Conservation (phyloP, 495 filamentous ascomycete species). For the Thozetella sp. region DNA sequence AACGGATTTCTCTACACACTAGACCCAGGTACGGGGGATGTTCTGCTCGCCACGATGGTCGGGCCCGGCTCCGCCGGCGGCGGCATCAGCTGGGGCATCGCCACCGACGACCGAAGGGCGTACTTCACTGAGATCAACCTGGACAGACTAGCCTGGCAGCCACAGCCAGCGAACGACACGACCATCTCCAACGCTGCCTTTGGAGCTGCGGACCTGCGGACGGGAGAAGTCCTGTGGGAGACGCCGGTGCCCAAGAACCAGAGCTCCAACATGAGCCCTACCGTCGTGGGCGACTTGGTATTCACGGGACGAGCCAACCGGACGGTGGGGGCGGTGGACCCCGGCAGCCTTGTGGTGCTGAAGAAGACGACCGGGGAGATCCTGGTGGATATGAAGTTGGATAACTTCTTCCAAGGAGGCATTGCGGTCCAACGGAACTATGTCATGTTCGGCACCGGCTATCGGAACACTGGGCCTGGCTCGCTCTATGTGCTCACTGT, state of each 20-base stretch:
- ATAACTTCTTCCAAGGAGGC: neutral
- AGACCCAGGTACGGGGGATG: neutral
- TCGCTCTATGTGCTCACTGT: neutral
- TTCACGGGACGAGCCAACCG: neutral
- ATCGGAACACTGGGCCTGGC: neutral
- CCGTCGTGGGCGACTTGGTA: neutral
- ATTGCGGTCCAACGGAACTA: conserved; percentile 3
- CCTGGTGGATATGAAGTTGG: neutral
- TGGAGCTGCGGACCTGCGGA: neutral
- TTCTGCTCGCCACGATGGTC: neutral
- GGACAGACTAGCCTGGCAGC: neutral
- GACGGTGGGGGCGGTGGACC: neutral
- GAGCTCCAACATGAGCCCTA: conserved; percentile 1
- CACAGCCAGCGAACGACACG: neutral
- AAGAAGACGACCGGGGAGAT: conserved; percentile 5
- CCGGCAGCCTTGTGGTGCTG: neutral
- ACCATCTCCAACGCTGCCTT: neutral
- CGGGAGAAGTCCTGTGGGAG: neutral
- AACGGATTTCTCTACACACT: neutral
- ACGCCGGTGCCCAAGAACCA: neutral
- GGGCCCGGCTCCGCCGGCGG: neutral
- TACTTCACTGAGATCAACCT: conserved; percentile 1
- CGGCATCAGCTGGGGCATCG: neutral
- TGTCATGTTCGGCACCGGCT: conserved; percentile 7
- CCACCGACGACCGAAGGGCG: neutral